Base-by-base conservation (phyloP, 352 stramenopile genomes). In the Globisporangium cylindrosporum region DNA sequence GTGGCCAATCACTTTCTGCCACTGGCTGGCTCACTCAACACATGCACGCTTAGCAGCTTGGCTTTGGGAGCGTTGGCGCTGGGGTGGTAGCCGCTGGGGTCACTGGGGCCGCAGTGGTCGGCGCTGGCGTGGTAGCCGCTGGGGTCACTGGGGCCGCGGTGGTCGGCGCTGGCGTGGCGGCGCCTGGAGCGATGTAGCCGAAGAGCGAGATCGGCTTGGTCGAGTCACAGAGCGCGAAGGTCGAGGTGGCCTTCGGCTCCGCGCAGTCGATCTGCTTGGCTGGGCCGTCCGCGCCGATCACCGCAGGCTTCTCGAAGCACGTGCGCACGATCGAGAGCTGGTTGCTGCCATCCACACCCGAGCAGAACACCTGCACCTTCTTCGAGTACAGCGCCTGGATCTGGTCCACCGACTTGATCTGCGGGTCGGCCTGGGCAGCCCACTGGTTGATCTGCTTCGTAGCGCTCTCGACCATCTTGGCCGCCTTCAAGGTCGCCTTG, bases 201-300 rank as follows among this genome's bases (percentile, higher is more conserved):
- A 71, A 64, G 49, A 90, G 74, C 66, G 72, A 76, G 62, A 90
- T 81, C 3, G 81, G 79, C 49, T 66, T 71, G 59, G 73, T 67
- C 53, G 62, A 58, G 25, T 77, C 80, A 68, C 82, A 90, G 20
- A 83, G 69, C 29, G 76, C 75, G 63, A 90, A 90, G 10, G 80
- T 82, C 25, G 75, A 69, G 24, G 76, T 83, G 65, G 78, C 75
- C 5, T 67, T 73, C 2, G 73, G 67, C 14, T 73, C 69, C 1
- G 73, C 76, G 58, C 82, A 90, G 77, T 90, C 82, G 38, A 77
- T 81, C 69, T 80, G 77, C 57, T 72, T 74, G 24, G 75, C 82
- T 32, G 80, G 76, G 7, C 78, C 78, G n/a, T 75, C 69, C n/a
- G 68, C 73, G 27, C 70, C 71, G 58, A 77, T 73, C 38, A 68